Evolutionary conservation across 805 yeast genomes (phyloP), one percentile per base, ranked within the genome.

Genomic region (Ogataea pignaliae): DNA sequence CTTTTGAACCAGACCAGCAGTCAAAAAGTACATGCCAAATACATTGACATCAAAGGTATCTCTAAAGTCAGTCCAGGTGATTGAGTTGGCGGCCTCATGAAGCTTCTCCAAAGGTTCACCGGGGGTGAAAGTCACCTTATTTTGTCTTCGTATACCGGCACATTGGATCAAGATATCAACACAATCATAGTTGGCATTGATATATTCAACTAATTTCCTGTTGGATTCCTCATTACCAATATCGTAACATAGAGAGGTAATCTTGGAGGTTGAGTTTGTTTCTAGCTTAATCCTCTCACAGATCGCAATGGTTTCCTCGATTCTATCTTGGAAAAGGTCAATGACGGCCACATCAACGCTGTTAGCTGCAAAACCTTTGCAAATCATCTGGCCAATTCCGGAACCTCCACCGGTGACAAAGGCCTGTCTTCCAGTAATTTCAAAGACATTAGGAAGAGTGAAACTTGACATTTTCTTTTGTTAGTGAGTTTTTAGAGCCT

Each of bases 331-430:
- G 28, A 45, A 50, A 6, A 50, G n/a, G 34, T 55, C 57, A 14
- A 55, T 54, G 32, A 46, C 36, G 7, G 57, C 59, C 7, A 55
- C 52, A 38, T 52, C 43, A 12, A 53, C 57, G 33, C 36, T 37
- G 36, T 55, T 55, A 13, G 59, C 59, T 3, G 41, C 53, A 37
- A 51, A 44, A 2, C 59, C 59, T 37, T 52, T 34, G 29, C 44
- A 37, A 3, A 53, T 48, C 53, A 53, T 46, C 41, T 50, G 57
- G 3, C 56, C 59, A 39, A 55, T 52, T 13, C 59, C 59, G 2
- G 59, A 55, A 8, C 56, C 57, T 14, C 47, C 59, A 8, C 56
- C 59, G 13, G 57, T 53, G 29, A 55, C 56, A 15, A 53, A 44
- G 1, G 59, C 57, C 38, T 52, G 57, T 40, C 58, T 41, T 6